phyloP scores from a whole-genome alignment of 257 asterid species.

The Hygrophila difformis region DNA sequence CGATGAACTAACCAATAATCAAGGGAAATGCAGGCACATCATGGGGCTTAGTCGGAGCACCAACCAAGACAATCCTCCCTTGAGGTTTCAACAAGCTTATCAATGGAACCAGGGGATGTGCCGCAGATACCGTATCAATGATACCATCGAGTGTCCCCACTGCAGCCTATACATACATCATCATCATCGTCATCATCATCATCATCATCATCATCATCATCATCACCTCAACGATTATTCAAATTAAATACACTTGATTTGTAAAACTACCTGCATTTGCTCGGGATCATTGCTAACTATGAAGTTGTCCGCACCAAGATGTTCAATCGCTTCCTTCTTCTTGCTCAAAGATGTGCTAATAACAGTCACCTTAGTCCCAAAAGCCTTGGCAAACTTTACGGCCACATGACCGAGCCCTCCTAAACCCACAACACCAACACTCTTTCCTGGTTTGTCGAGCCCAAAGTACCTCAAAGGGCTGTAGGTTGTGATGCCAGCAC shows the following conservation, averaged over 20 bases:
- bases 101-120: slow-evolving; percentile 24
- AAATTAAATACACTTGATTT: neutral
- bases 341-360: slow-evolving; percentile 34
- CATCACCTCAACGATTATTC: too few relatives aligned
- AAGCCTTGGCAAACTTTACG: slow-evolving; percentile 41
- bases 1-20: too few relatives aligned
- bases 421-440: slow-evolving; percentile 42
- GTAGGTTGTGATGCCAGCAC: slow-evolving; percentile 47
- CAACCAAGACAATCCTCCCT: slow-evolving; percentile 28
- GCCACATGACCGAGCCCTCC: slow-evolving; percentile 50
- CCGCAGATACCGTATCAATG: slow-evolving; percentile 30
- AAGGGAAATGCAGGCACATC: slow-evolving; percentile 26
- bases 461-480: slow-evolving; percentile 31
- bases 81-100: slow-evolving; percentile 23
- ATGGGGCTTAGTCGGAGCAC: slow-evolving; percentile 19
- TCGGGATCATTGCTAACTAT: slow-evolving; percentile 35
- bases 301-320: slow-evolving; percentile 37
- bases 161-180: slow-evolving; percentile 19
- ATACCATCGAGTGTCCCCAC: slow-evolving; percentile 30
- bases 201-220: too few relatives aligned
- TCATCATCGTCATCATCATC: too few relatives aligned
- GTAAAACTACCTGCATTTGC: slow-evolving; percentile 22
- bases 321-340: slow-evolving; percentile 30
- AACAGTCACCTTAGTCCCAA: slow-evolving; percentile 37
- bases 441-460: slow-evolving; percentile 38